Percentiles rank a stretch among this genome's conserved stretches.
These are phyloP conservation scores for Podospora fimiseda DNA, from an alignment of 495 filamentous ascomycete genomes.

Conservation along the genomic window DNA sequence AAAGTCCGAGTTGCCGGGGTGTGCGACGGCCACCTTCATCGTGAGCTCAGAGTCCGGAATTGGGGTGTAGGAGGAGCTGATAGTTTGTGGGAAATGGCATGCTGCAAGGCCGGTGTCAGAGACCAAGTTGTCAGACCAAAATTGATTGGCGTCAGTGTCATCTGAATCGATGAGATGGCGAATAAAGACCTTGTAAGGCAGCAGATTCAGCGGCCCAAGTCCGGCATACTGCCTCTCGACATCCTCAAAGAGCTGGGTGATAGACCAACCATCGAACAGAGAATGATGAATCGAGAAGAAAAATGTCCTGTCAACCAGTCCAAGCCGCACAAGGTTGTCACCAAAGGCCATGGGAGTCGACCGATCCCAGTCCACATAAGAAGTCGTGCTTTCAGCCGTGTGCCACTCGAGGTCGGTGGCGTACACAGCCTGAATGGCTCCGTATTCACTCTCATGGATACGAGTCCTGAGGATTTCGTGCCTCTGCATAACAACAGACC, in stretches of 20 bases:
- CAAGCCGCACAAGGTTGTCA: not conserved
- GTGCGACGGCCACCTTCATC: not conserved
- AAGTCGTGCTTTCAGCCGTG: not conserved
- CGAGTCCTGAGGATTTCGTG: slow-evolving; percentile 5
- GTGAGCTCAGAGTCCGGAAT: not conserved
- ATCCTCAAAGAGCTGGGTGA: slow-evolving; percentile 1
- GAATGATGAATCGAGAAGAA: slow-evolving; percentile 5
- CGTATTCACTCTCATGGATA: not conserved
- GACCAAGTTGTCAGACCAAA: slow-evolving; percentile 1
- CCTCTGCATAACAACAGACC: not conserved
- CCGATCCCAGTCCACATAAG: slow-evolving; percentile 1
- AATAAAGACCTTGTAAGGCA: slow-evolving; percentile 29
- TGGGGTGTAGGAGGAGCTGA: not conserved
- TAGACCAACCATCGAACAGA: slow-evolving; percentile 3
- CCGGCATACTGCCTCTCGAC: slow-evolving; percentile 4
- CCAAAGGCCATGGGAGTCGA: not conserved
- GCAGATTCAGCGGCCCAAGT: not conserved
- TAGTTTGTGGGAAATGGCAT: slow-evolving; percentile 9
- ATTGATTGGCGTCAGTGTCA: not conserved
- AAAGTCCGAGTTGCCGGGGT: not conserved
- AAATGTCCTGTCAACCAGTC: not conserved
- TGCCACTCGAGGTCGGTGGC: not conserved
- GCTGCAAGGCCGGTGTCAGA: not conserved
- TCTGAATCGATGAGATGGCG: slow-evolving; percentile 26
- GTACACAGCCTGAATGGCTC: slow-evolving; percentile 1